These are phyloP conservation scores for Penicillium thymicola DNA, from an alignment of 2,329 filamentous ascomycete genomes.

Conservation along the genomic window DNA sequence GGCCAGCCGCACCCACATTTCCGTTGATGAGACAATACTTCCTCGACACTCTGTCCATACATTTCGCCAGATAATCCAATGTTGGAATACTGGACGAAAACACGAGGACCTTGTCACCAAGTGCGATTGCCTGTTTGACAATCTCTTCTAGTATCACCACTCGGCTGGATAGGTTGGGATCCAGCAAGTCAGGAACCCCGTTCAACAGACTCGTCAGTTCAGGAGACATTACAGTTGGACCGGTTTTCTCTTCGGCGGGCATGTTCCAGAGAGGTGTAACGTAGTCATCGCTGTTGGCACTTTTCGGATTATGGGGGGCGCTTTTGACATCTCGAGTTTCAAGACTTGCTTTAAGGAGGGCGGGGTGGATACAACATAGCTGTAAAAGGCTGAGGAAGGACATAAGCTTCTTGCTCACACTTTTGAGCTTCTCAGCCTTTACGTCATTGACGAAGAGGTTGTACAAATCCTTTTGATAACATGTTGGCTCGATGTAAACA, in stretches of 20 bases:
- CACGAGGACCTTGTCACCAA: slow-evolving; percentile 71
- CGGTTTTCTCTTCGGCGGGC: slow-evolving; percentile 6
- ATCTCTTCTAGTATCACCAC: slow-evolving; percentile 66
- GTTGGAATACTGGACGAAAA: slow-evolving; percentile 73
- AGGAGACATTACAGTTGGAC: slow-evolving; percentile 21
- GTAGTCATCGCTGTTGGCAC: neutral
- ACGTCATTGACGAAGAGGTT: slow-evolving; percentile 37
- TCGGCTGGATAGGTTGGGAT: slow-evolving; percentile 63
- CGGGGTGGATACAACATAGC: slow-evolving; percentile 59
- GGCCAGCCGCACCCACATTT: slow-evolving; percentile 50
- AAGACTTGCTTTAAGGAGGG: slow-evolving; percentile 51
- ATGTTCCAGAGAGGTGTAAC: too few species aligned
- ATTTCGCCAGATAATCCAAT: slow-evolving; percentile 63
- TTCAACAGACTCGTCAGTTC: slow-evolving; percentile 31
- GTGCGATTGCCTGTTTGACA: slow-evolving; percentile 58
- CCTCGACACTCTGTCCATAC: slow-evolving; percentile 52
- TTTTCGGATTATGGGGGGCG: too few species aligned
- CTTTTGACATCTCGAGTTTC: slow-evolving; percentile 14
- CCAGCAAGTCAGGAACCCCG: slow-evolving; percentile 35
- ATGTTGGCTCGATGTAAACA: slow-evolving; percentile 67
- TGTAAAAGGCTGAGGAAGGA: slow-evolving; percentile 53
- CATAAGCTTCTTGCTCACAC: slow-evolving; percentile 39
- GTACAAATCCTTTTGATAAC: slow-evolving; percentile 64
- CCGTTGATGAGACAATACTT: slow-evolving; percentile 66
- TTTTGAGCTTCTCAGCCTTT: too few species aligned